phyloP scores from a whole-genome alignment of 2,329 filamentous ascomycete species.

The Claviceps maximensis region DNA sequence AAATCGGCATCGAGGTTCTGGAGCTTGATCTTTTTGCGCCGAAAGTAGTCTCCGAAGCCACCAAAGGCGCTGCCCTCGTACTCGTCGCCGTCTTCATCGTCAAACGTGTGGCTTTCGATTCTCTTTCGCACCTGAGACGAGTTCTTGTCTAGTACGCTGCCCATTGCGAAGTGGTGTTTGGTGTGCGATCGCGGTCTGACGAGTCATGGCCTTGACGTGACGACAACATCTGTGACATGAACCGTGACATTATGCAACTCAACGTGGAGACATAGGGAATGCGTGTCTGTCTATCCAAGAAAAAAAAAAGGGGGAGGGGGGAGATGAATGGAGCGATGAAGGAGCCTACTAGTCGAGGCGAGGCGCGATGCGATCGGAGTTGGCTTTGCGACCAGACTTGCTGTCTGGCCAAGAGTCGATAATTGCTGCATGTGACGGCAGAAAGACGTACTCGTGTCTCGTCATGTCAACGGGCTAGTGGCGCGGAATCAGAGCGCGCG shows the following conservation, averaged over 20 bases:
- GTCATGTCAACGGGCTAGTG: background rate
- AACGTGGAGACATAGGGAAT: background rate
- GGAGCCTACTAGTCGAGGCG: background rate
- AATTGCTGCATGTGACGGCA: too few species aligned
- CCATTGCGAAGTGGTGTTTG: constrained; percentile 28
- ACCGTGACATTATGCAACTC: background rate
- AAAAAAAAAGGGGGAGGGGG: background rate
- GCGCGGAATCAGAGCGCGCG: background rate
- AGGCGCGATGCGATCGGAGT: background rate
- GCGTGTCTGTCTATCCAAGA: background rate
- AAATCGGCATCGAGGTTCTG: constrained; percentile 85
- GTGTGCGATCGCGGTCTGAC: background rate
- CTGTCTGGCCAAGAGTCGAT: too few species aligned
- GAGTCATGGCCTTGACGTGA: background rate
- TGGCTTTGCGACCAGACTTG: background rate
- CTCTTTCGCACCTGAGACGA: constrained; percentile 49
- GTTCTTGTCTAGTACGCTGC: constrained; percentile 48
- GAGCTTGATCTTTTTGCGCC: constrained; percentile 91
- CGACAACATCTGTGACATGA: background rate
- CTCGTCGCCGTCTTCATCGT: constrained; percentile 76
- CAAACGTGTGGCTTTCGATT: constrained; percentile 56
- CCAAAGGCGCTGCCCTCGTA: constrained; percentile 80
- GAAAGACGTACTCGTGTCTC: too few species aligned
- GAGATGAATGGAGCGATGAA: background rate
- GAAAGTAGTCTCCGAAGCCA: constrained; percentile 83